Evolutionary conservation across 2,329 filamentous ascomycete species (phyloP), one percentile per base, ranked within the genome.

Genomic region (Clarireedia monteithiana): DNA sequence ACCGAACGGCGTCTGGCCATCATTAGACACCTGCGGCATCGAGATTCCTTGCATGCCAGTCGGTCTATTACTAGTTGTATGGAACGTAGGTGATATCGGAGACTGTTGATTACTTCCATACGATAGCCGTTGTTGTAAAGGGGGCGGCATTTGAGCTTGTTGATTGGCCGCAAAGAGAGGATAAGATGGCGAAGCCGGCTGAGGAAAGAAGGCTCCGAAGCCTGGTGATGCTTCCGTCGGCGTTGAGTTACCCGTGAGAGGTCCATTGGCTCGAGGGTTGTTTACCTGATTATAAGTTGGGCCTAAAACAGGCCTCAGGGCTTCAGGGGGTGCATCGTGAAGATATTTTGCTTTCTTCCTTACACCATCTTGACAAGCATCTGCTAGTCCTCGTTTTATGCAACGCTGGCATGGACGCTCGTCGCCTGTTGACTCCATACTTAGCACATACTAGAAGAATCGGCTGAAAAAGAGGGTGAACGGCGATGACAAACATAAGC

Each of bases 341-440:
- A 99, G 87, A 71, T 99, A 99, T 72, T 99, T 99, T 52, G 94
- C 94, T 79, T 97, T 99, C 74, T 99, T 99, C 61, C 94, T 87
- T 51, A 97, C 91, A 53, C 94, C 94, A 69, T 99, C 94, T 71
- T 96, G 91, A 68, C 94, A 99, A 59, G 84, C 84, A 70, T 96
- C 91, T 66, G 91, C 88, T 23, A 97, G 81, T 47, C 90, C 89
- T 65, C 94, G 86, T 73, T 96, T 96, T 65, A 97, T 90, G 71
- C 94, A 99, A 67, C 94, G 81, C 68, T 91, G 84, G 70, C 94
- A 99, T 53, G 94, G 94, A 64, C 94, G 82, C 72, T 99, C 92
- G 70, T 99, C 94, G 67, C 92, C 94, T 97, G 68, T 51, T 59
- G 46, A 53, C 54, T 56, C 39, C 49, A 48, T 56, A 30, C 36